Base-by-base conservation (phyloP, 441 rosid species). In the Euphorbia schlechtendalii region DNA sequence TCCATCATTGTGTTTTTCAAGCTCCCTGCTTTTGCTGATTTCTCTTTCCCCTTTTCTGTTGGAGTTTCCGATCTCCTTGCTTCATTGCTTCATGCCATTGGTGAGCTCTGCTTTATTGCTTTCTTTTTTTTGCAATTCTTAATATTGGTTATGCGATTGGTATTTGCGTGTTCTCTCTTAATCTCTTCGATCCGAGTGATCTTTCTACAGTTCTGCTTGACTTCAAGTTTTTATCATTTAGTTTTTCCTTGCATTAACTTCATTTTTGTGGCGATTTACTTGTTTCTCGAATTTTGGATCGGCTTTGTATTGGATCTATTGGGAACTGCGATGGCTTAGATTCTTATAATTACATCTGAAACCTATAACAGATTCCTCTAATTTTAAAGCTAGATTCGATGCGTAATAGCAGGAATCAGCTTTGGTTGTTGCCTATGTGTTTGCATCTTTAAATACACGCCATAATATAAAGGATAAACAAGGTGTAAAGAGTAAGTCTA, bases 61-160 rank as follows among this genome's bases (percentile, higher is more conserved):
- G 48, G 48, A 20, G 30, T 59, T 59, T 21, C 25, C 32, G 30
- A 40, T 60, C 51, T 59, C 14, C 45, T 36, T 36, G 9, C 28
- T 48, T 18, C 20, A 41, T 38, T 55, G 53, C 57, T 67, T 73
- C 56, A 59, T 71, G 76, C 72, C 58, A 77, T 71, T 75, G 83
- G 86, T 82, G 63, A 73, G 77, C 48, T 51, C 66, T 78, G 54
- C 64, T 45, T 63, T 14, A 2, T 32, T 6, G 34, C 40, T 21
- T 54, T 24, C 43, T n/a, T 25, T 14, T 32, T 30, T 14, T 18
- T 55, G 15, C 11, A 2, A 17, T 60, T 11, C 17, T 1, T 12
- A 0, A 7, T 27, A 5, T 20, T 56, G 4, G 46, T 59, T 38
- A 11, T 63, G 40, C 36, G 14, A 43, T 43, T 43, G 15, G 48